Evolutionary conservation across 1,139 yeast genomes (phyloP), one percentile per base, ranked within the genome.

Genomic region (Debaryomyces singareniensis): DNA sequence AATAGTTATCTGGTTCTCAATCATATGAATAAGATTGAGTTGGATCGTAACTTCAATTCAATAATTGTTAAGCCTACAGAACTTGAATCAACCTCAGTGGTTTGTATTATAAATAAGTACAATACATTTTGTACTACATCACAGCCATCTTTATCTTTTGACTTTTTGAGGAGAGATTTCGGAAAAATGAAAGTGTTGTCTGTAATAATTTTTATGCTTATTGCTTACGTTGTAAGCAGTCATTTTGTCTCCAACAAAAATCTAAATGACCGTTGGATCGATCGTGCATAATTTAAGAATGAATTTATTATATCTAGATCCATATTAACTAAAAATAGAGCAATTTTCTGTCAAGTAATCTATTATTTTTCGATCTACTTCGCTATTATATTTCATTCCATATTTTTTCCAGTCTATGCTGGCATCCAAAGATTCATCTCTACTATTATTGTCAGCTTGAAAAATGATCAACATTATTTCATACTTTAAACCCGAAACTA

Each of bases 111-210:
- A 31, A 86, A 85, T 22, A 60, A 67, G 25, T 46, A 54, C 16
- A 95, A 85, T 49, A 55, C 82, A 13, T 89, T 83, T 58, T 84
- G 89, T 49, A 79, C 93, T 1, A 64, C 77, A 31, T 66, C 83
- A 14, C 74, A 83, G 32, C 96, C 97, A 1, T 85, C 96, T 0
- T 72, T 74, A 32, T 84, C 87, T 29, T 89, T 85, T 56, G 98
- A 91, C 55, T 64, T 78, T 35, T 69, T 87, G 47, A 71, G 78
- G 27, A 63, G 69, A 28, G 67, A 67, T 26, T 91, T 91, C 49
- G 87, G 80, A 42, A 81, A 75, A 45, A 47, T 61, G 11, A 81
- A 79, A 44, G 69, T 91, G 31, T 33, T 80, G 7, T 43, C 64
- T 4, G 85, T 96, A 1, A 68, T 89, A 3, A 54, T 58, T 1